Conservation (phyloP, 208 protist species). For the Crithidia thermophila region DNA sequence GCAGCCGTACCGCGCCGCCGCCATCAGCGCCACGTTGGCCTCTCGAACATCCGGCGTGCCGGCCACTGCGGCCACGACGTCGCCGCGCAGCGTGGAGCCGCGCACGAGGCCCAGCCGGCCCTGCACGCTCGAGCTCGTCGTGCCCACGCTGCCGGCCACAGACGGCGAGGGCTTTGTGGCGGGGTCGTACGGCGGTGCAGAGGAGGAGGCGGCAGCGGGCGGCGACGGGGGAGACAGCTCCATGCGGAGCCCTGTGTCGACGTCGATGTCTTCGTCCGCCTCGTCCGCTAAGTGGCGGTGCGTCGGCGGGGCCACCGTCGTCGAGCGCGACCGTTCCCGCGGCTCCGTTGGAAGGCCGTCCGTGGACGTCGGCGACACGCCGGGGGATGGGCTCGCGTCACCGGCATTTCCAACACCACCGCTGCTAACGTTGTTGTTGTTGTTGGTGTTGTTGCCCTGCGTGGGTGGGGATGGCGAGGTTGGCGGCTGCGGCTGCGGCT, state of each 20-base stretch:
- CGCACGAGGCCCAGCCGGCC: neutral
- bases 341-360: neutral
- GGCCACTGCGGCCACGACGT: slow-evolving; percentile 56
- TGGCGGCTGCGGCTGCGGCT: no score
- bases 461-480: no score
- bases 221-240: neutral
- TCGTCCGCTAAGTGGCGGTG: slow-evolving; percentile 18
- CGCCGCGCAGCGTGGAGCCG: slow-evolving; percentile 43
- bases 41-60: slow-evolving; percentile 44
- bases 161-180: slow-evolving; percentile 7
- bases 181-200: neutral
- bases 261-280: slow-evolving; percentile 13
- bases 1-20: slow-evolving; percentile 66
- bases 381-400: neutral
- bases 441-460: no score
- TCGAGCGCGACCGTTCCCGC: slow-evolving; percentile 21
- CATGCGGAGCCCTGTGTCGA: slow-evolving; percentile 6
- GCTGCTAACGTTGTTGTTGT: neutral
- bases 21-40: slow-evolving; percentile 62
- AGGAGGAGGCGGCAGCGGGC: neutral
- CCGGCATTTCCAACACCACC: neutral
- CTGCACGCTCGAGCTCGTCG: slow-evolving; percentile 1
- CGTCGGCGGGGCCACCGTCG: slow-evolving; percentile 29
- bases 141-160: slow-evolving; percentile 7
- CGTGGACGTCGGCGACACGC: neutral